Evolutionary conservation across 345 rosid genomes (phyloP).

Genomic region (Mallotus nudiflorus): DNA sequence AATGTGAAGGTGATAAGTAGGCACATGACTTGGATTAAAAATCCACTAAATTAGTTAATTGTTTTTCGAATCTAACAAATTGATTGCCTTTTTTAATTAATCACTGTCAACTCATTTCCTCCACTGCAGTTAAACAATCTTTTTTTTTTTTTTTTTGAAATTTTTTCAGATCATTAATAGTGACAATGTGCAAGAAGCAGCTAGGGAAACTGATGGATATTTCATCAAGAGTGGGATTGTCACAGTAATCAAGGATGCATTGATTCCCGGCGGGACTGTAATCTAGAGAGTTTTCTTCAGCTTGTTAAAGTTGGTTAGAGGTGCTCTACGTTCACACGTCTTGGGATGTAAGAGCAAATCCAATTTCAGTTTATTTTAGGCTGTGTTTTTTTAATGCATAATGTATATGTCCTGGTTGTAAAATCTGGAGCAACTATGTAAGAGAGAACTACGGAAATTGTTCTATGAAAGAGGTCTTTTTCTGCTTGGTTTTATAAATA

Average conservation of each 20-base stretch:
- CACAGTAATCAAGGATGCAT: conserved; percentile 89
- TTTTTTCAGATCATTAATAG: conserved; percentile 78
- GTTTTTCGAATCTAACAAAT: too few species aligned
- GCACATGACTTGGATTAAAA: not conserved
- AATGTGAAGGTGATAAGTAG: conserved; percentile 69
- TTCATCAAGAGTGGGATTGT: conserved; percentile 98
- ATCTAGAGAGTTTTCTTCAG: conserved; percentile 38
- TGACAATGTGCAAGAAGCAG: conserved; percentile 91
- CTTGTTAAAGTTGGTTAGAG: not conserved
- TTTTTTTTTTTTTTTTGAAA: not conserved
- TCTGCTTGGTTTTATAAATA: conserved; percentile 1
- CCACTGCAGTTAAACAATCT: not conserved
- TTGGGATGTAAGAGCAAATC: not conserved
- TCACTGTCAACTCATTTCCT: not conserved
- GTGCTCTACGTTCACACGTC: not conserved
- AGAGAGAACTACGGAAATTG: conserved; percentile 7
- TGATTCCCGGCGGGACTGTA: conserved; percentile 87
- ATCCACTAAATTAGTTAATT: not conserved
- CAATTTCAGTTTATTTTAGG: conserved; percentile 7
- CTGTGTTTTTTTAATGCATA: conserved; percentile 12
- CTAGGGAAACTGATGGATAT: conserved; percentile 92
- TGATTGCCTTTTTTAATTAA: not conserved
- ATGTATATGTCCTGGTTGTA: conserved; percentile 23
- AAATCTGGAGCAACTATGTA: conserved; percentile 13
- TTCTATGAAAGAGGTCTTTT: conserved; percentile 20